phyloP scores from a whole-genome alignment of 2,329 filamentous ascomycete species.

The Neonectria faginata region DNA sequence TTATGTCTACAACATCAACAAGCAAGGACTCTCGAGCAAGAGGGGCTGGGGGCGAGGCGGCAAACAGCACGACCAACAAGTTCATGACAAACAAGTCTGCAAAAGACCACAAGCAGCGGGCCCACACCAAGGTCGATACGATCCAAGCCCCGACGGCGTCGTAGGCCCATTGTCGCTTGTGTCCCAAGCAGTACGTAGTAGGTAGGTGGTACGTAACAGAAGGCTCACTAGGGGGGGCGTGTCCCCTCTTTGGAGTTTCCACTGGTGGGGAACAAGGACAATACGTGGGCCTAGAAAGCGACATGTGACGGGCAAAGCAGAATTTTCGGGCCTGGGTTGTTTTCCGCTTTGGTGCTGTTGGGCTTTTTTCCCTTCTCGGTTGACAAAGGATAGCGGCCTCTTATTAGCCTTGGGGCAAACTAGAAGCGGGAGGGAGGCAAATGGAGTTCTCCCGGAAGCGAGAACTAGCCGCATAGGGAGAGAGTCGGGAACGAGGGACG shows the following conservation, averaged over 20 bases:
- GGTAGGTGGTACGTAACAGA: background rate
- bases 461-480: background rate
- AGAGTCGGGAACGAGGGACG: background rate
- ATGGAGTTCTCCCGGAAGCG: background rate
- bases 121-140: background rate
- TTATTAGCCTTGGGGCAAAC: background rate
- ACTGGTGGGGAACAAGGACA: conserved; percentile 9
- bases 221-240: background rate
- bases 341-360: background rate
- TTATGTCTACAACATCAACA: background rate
- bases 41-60: background rate
- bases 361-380: background rate
- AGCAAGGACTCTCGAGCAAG: background rate
- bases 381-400: background rate
- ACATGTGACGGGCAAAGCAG: conserved; percentile 13
- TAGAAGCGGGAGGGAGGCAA: background rate
- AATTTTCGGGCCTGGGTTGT: background rate
- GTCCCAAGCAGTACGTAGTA: background rate
- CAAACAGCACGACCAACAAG: background rate
- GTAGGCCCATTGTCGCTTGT: background rate
- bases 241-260: conserved; percentile 11
- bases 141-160: conserved; percentile 4
- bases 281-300: conserved; percentile 10
- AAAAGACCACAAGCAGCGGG: conserved; percentile 3
- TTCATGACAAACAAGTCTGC: conserved; percentile 7